These are phyloP conservation scores for Phytophthora parvispora DNA, from an alignment of 352 stramenopile genomes.

Conservation along the genomic window DNA sequence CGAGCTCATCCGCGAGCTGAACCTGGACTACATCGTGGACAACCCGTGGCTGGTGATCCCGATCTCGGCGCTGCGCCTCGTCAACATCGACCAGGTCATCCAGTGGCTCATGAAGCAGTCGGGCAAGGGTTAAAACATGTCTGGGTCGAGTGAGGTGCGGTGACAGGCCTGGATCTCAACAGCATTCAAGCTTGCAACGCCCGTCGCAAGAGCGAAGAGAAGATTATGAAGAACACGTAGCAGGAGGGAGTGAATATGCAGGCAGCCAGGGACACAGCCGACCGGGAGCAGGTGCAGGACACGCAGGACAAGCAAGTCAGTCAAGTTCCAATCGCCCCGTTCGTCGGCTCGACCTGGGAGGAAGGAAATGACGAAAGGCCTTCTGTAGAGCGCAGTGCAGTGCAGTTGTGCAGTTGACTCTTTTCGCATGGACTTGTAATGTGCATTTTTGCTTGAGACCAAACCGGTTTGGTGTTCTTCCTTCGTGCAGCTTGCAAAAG, in stretches of 20 bases:
- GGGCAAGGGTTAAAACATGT: conserved; percentile 79
- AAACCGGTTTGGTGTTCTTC: conserved; percentile 7
- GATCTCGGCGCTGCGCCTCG: conserved; percentile 96
- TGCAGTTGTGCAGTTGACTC: conserved; percentile 33
- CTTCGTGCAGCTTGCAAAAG: background rate
- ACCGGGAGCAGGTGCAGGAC: conserved; percentile 5
- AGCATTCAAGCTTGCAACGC: conserved; percentile 9
- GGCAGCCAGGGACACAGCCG: conserved; percentile 1
- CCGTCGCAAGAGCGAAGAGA: conserved; percentile 10
- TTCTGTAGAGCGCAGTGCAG: conserved; percentile 47
- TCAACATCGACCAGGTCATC: conserved; percentile 98
- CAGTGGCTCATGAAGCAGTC: conserved; percentile 98
- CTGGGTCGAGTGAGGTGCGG: conserved; percentile 5
- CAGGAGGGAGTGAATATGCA: conserved; percentile 24
- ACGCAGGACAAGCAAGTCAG: conserved; percentile 16
- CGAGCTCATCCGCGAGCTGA: conserved; percentile 95
- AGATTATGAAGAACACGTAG: conserved; percentile 22
- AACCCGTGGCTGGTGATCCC: conserved; percentile 99
- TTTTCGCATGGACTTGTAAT: conserved; percentile 33
- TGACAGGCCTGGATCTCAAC: background rate
- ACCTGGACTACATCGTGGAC: conserved; percentile 99
- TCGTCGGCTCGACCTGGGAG: conserved; percentile 5
- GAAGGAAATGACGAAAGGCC: conserved; percentile 31
- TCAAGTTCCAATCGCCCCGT: conserved; percentile 14
- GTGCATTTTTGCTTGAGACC: conserved; percentile 31